Conservation (phyloP, 192 early-diverging fungal species). For the Coemansia erecta region DNA sequence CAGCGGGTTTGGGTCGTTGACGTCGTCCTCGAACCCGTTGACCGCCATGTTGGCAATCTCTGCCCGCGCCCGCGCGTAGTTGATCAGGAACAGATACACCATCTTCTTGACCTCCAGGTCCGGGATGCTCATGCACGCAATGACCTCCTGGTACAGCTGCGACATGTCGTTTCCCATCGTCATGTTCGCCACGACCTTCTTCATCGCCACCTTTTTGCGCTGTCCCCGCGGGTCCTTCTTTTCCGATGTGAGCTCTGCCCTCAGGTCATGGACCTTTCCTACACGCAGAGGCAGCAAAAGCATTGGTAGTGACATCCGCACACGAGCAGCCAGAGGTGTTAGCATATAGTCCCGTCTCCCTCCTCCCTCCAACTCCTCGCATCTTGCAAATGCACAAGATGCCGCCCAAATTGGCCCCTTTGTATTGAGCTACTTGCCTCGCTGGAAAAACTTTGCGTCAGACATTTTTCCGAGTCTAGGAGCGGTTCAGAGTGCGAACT, state of each 20-base stretch:
- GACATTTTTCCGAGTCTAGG: slow-evolving; percentile 53
- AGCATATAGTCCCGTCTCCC: not conserved
- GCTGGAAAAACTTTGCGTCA: slow-evolving; percentile 77
- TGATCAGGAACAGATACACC: slow-evolving; percentile 96
- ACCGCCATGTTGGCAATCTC: slow-evolving; percentile 94
- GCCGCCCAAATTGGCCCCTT: not conserved
- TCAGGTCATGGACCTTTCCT: slow-evolving; percentile 91
- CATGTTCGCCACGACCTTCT: slow-evolving; percentile 99
- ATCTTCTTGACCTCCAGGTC: slow-evolving; percentile 83
- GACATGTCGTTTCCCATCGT: slow-evolving; percentile 99
- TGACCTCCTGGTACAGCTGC: slow-evolving; percentile 85
- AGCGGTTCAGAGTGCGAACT: not conserved
- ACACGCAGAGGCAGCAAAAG: not conserved
- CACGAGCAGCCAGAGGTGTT: too few species aligned
- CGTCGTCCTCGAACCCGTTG: slow-evolving; percentile 87
- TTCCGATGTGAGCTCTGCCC: slow-evolving; percentile 80
- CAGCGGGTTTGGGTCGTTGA: slow-evolving; percentile 88
- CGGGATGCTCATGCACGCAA: slow-evolving; percentile 88
- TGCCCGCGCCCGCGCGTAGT: slow-evolving; percentile 89
- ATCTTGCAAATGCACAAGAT: slow-evolving; percentile 3
- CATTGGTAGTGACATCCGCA: too few species aligned
- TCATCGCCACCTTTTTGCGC: slow-evolving; percentile 82
- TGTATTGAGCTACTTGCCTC: slow-evolving; percentile 55
- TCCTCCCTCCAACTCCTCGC: not conserved
- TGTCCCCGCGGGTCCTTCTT: slow-evolving; percentile 78